Base-by-base conservation (phyloP, 2,329 filamentous ascomycete genomes). In the Trichoderma polysporum region DNA sequence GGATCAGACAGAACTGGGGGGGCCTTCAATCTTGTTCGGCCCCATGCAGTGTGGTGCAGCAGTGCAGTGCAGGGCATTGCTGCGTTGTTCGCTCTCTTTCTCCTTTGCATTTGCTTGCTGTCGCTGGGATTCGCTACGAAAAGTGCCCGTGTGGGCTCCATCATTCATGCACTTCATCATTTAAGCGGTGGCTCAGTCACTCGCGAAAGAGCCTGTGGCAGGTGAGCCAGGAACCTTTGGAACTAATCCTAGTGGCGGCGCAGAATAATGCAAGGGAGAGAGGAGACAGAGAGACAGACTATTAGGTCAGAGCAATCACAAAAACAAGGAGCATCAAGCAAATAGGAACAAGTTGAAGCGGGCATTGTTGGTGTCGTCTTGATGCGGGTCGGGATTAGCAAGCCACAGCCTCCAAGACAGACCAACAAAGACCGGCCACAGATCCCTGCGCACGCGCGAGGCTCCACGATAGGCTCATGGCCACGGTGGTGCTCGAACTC, bases 391-490 rank as follows among this genome's bases (percentile, higher is more conserved):
- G 27, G 8, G 15, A 31, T 22, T 35, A 64, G 29, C 49, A 64
- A 52, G 61, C 61, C 61, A 56, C 61, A 35, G 54, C 54, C 59
- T 29, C 33, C 19, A 49, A n/a, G 45, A 57, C n/a, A 56, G 27
- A 19, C 57, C 67, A 65, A 41, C 37, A 65, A 58, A 49, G 57
- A 63, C 39, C 45, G 56, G 68, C 68, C 68, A 41, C 45, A n/a
- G 54, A 74, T 74, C 73, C 72, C 70, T 74, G 70, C 60, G 39
- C 60, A 37, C 59, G 66, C 66, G 70, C 72, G 71, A 76, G 75
- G 75, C 75, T 67, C 74, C 74, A 73, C 71, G 61, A 75, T 75
- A 74, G 75, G 75, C 73, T 76, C 68, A 74, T 71, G 72, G 66
- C 47, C 62, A 25, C 31, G 53, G 54, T 54, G 37, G 45, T 67